Base-by-base conservation (phyloP, 2,329 filamentous ascomycete genomes). In the Exserohilum rostratum region DNA sequence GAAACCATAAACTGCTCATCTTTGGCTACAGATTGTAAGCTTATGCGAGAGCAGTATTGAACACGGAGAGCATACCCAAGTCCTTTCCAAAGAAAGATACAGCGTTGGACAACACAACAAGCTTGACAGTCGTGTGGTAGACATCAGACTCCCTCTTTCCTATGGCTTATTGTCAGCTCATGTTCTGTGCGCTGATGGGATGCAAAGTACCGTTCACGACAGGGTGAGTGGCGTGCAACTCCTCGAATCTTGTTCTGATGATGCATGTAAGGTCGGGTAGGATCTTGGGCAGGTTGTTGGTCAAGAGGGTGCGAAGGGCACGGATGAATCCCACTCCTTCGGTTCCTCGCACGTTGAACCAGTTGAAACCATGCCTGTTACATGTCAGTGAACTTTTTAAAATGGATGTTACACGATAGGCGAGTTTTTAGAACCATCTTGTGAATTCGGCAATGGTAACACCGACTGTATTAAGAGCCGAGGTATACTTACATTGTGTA, bases 291-390 rank as follows among this genome's bases (percentile, higher is more conserved):
- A 66, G 29, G 18, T 63, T 56, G 25, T 61, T 65, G 1, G 68
- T 70, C 11, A 73, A 37, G 0, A 67, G 51, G 0, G 62, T 67
- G 31, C 20, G 63, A 30, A 66, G 55, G 22, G 61, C 54, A 0
- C 59, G 46, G 10, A 69, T 50, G 20, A 72, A 70, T 0, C 61
- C 63, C 5, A 66, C 59, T 1, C 71, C 69, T 31, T 72, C 69
- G 7, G 53, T 62, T 5, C 69, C 68, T 22, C 67, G 43, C 1
- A 39, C 46, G 27, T 73, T 64, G 35, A 62, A 60, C 71, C 71
- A 74, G 35, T 73, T 65, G 55, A 73, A 72, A 6, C 65, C 61
- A 15, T 61, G 39, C 69, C 52, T 55, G 67, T 65, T 0, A 65
- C 61, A 29, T 64, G 67, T 11, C 53, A 52, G 59, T 42, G 15